These are phyloP conservation scores for Alternaria arborescens DNA, from an alignment of 2,329 filamentous ascomycete species.

Conservation along the genomic window DNA sequence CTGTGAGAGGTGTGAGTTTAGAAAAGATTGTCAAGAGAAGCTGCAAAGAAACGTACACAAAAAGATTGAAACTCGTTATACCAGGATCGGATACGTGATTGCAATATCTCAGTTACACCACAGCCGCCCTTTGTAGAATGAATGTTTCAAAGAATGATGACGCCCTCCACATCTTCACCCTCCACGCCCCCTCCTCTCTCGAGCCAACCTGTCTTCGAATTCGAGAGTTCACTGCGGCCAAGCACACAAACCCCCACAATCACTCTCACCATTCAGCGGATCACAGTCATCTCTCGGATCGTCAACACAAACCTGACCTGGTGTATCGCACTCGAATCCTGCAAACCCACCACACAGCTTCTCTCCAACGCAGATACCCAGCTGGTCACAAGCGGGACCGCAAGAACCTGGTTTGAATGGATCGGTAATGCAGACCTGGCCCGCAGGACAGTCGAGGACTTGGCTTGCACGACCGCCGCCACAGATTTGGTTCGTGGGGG, in stretches of 20 bases:
- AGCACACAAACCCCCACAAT: constrained; percentile 57
- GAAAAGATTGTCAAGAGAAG: neutral
- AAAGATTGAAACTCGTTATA: neutral
- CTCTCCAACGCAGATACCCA: constrained; percentile 48
- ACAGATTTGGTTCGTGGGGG: constrained; percentile 33
- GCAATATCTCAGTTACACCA: neutral
- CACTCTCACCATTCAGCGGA: constrained; percentile 49
- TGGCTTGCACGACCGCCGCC: constrained; percentile 35
- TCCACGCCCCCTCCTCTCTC: neutral
- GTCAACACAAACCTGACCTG: constrained; percentile 53
- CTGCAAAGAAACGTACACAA: neutral
- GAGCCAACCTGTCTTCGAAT: accelerated
- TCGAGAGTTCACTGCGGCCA: constrained; percentile 21
- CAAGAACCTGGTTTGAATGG: constrained; percentile 44
- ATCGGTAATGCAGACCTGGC: constrained; percentile 43
- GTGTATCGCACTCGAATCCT: constrained; percentile 43
- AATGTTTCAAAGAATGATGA: neutral
- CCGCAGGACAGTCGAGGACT: constrained; percentile 16
- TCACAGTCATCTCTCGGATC: constrained; percentile 56
- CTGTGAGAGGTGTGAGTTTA: neutral
- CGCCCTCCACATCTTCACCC: neutral
- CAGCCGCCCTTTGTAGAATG: neutral
- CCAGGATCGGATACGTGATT: neutral
- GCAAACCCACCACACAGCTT: constrained; percentile 55
- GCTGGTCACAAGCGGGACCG: constrained; percentile 44